Evolutionary conservation across 352 stramenopile genomes (phyloP), one percentile per base, ranked within the genome.

Genomic region (Phytopythium vexans): DNA sequence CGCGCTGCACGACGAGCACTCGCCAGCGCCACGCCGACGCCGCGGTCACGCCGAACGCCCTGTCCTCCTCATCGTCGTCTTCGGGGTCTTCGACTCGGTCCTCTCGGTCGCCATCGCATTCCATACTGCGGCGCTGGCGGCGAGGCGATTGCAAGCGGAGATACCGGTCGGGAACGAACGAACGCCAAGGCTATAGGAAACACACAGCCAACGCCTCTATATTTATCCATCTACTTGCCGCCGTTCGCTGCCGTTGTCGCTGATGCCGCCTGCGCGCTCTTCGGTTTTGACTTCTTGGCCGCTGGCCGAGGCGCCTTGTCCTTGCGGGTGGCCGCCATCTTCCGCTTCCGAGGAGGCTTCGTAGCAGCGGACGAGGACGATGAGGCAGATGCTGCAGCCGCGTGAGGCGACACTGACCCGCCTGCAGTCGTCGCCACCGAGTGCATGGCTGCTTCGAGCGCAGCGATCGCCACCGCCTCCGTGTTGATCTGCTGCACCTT

Each of bases 301-400:
- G 49, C 50, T 40, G 47, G 64, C 58, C 31, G 39, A 15, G 60
- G 31, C 3, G 48, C 54, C 50, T 88, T 89, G 31, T 90, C 79
- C 58, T 75, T 86, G 44, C 79, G 77, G 27, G 67, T 72, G 54
- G 88, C 87, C 0, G 65, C 21, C 21, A 27, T 16, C 50, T 92
- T 91, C 8, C 82, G 77, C 54, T 93, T 93, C 0, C 80, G 78
- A 10, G 70, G 68, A 5, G 66, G 46, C 52, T 89, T 84, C 1
- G 56, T 27, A 27, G 21, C 21, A 27, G 21, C 21, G 21, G 21
- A 27, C 21, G 21, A 27, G 1, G 21, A 27, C 21, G 21, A 27
- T 2, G 21, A 42, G 2, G 14, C 47, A 8, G 42, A 46, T 3
- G 41, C n/a, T 8, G 46, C 31, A 11, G 40, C 3, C 12, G 15